These are phyloP conservation scores for Cryphonectria carpinicola DNA, from an alignment of 2,329 filamentous ascomycete genomes.

Conservation along the genomic window DNA sequence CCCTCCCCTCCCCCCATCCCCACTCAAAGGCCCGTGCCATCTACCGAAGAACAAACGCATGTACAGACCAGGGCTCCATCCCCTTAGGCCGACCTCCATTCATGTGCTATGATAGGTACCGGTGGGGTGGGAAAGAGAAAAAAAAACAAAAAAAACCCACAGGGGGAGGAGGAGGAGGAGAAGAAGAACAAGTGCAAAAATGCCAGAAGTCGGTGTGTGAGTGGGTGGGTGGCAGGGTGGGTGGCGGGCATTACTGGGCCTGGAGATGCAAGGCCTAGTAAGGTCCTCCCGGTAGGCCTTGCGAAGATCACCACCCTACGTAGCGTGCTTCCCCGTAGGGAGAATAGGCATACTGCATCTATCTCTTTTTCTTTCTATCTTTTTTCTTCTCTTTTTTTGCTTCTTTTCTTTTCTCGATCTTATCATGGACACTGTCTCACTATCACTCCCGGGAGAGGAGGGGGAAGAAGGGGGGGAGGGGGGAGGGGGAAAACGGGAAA, in stretches of 20 bases:
- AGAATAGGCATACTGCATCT: neutral
- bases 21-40: neutral
- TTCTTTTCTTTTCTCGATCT: neutral
- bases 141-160: too few relatives aligned
- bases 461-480: too few relatives aligned
- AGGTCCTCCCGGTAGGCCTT: neutral
- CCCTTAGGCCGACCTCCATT: neutral
- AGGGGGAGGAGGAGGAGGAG: too few relatives aligned
- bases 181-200: too few relatives aligned
- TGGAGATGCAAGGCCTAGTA: neutral
- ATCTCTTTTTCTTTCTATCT: neutral
- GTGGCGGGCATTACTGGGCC: neutral
- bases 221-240: neutral
- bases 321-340: neutral
- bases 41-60: neutral
- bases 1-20: neutral
- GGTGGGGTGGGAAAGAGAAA: neutral
- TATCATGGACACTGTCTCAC: neutral
- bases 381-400: neutral
- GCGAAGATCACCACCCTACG: neutral
- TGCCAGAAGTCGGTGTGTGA: neutral
- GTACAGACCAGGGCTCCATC: neutral
- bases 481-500: neutral
- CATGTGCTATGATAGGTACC: slow-evolving; percentile 10
- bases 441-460: neutral